A percentile compares a stretch with the other conserved stretches of the same genome.
Evolutionary conservation across 2,329 filamentous ascomycete genomes (phyloP).

Genomic region (Penicillium sp.): DNA sequence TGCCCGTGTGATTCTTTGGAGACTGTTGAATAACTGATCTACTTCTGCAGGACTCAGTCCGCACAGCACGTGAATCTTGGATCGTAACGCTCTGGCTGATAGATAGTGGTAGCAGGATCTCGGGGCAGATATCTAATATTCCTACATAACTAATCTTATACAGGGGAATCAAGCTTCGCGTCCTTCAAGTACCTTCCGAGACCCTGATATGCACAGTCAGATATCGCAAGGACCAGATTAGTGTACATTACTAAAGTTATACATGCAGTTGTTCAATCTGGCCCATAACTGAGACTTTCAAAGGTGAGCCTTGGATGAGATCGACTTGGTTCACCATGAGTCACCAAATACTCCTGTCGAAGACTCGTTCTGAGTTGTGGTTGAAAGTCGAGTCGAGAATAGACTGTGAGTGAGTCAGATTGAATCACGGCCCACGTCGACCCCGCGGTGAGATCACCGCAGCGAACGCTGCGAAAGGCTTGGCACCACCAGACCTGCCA

Average conservation of each 20-base stretch:
- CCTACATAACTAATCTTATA: neutral
- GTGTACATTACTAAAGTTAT: neutral
- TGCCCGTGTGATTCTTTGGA: neutral
- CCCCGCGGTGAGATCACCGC: slow-evolving; percentile 6
- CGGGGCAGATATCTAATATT: neutral
- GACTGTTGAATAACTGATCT: neutral
- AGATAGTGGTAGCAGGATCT: neutral
- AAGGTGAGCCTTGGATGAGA: too few species aligned
- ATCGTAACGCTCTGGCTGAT: neutral
- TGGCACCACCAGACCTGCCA: slow-evolving; percentile 11
- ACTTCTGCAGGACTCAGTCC: neutral
- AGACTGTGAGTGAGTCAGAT: slow-evolving; percentile 18
- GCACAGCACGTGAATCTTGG: neutral
- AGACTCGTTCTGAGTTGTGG: neutral
- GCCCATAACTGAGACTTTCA: too few species aligned
- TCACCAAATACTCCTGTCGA: neutral
- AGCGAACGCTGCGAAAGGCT: neutral
- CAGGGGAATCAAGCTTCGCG: neutral
- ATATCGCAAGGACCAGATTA: neutral
- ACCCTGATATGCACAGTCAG: too few species aligned
- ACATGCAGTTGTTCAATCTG: neutral
- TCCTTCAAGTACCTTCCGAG: too few species aligned
- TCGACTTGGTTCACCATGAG: neutral
- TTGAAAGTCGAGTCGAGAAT: neutral
- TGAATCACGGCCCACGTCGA: slow-evolving; percentile 15